Percentiles rank a stretch among this genome's conserved stretches.
These are phyloP conservation scores for Sisymbrium altissimum DNA, from an alignment of 345 rosid genomes.

Conservation along the genomic window DNA sequence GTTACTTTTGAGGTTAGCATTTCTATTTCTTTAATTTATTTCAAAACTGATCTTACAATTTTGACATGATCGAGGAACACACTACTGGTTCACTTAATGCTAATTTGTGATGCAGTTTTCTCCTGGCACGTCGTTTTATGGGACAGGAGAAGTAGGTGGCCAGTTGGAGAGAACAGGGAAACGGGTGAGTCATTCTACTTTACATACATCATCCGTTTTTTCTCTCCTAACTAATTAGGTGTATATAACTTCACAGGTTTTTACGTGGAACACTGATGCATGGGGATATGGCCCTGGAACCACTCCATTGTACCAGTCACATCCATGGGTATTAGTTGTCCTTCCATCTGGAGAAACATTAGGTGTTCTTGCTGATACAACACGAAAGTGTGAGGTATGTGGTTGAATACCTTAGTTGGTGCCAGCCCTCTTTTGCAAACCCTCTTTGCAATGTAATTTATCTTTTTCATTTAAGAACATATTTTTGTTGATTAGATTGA, in stretches of 20 bases:
- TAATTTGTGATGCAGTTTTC: slow-evolving; percentile 51
- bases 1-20: slow-evolving; percentile 60
- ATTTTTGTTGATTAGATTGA: slow-evolving; percentile 58
- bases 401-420: not conserved
- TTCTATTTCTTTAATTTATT: too few species aligned
- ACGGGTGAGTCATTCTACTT: slow-evolving; percentile 46
- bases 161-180: slow-evolving; percentile 87
- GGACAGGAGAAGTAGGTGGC: slow-evolving; percentile 96
- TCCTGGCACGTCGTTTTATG: slow-evolving; percentile 76
- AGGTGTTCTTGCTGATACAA: slow-evolving; percentile 90
- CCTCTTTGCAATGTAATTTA: slow-evolving; percentile 1
- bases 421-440: not conserved
- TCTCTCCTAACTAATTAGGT: not conserved
- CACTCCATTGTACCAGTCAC: slow-evolving; percentile 88
- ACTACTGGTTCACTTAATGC: not conserved
- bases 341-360: slow-evolving; percentile 82
- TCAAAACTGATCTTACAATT: not conserved
- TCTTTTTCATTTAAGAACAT: not conserved
- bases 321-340: slow-evolving; percentile 89
- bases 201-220: not conserved
- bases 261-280: slow-evolving; percentile 84
- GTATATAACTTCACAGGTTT: slow-evolving; percentile 42
- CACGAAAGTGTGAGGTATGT: slow-evolving; percentile 74
- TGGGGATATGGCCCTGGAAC: slow-evolving; percentile 86
- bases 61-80: not conserved